A percentile compares a stretch with the other conserved stretches of the same genome.
These are phyloP conservation scores for Aspergillus sp. DNA, from an alignment of 2,329 filamentous ascomycete genomes.

Conservation along the genomic window DNA sequence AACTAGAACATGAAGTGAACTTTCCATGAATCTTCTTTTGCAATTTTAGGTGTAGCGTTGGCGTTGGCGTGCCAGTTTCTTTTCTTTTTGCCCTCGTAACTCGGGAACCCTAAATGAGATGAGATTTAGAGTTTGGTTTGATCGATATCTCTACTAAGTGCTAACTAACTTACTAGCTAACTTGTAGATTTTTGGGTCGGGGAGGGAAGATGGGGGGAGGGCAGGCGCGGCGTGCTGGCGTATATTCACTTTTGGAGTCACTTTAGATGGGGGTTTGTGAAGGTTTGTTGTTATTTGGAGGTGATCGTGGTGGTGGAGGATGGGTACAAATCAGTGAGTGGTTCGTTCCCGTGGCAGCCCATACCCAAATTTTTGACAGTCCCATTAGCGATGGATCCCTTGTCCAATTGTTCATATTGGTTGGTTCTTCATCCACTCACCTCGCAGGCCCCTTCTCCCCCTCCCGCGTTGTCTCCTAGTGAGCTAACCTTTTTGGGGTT, in stretches of 20 bases:
- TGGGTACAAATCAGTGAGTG: background rate
- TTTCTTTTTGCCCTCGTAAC: background rate
- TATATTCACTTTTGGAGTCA: too few species aligned
- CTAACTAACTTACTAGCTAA: background rate
- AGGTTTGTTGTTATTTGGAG: background rate
- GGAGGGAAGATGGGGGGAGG: too few species aligned
- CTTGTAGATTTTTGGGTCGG: too few species aligned
- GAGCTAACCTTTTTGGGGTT: too few species aligned
- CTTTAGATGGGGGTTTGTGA: too few species aligned
- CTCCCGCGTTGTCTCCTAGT: too few species aligned
- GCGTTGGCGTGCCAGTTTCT: too few species aligned
- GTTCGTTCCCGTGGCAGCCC: background rate
- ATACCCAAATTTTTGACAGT: constrained; percentile 5
- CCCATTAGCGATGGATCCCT: background rate
- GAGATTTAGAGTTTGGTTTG: background rate
- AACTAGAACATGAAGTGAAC: constrained; percentile 11
- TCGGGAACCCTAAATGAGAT: background rate
- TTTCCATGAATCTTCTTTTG: constrained; percentile 16
- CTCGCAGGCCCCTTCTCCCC: too few species aligned
- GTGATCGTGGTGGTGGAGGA: background rate
- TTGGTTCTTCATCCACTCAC: too few species aligned
- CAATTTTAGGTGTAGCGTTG: constrained; percentile 18
- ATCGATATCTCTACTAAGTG: background rate
- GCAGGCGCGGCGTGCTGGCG: too few species aligned
- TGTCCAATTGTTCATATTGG: background rate